Evolutionary conservation across 164 flowering plant species (phyloP).

Genomic region (Aristolochia contorta): DNA sequence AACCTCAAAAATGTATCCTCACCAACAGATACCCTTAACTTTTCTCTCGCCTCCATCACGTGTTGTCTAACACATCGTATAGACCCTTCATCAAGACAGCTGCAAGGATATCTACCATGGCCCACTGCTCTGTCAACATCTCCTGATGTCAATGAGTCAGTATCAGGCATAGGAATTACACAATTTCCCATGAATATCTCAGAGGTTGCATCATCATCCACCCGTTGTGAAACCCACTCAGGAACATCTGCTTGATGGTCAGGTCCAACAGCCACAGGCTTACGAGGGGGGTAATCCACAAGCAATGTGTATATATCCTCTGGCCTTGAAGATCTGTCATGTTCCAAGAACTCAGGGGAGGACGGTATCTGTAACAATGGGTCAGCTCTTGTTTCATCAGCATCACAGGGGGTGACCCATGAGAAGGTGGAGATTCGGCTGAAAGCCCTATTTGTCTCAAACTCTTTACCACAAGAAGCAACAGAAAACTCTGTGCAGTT

Average conservation of each 20-base stretch:
- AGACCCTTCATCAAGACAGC: constrained; percentile 50
- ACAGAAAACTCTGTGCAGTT: constrained; percentile 6
- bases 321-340: neutral
- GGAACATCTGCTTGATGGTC: constrained; percentile 45
- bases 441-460: neutral
- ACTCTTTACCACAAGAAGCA: neutral
- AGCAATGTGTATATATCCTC: constrained; percentile 2
- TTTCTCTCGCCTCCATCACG: constrained; percentile 44
- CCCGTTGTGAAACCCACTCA: constrained; percentile 12
- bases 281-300: constrained; percentile 7
- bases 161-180: constrained; percentile 40
- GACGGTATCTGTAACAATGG: neutral
- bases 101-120: constrained; percentile 31
- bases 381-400: constrained; percentile 3
- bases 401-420: neutral
- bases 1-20: constrained; percentile 29
- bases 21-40: constrained; percentile 35
- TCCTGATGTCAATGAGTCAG: constrained; percentile 6
- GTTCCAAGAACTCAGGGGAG: constrained; percentile 1
- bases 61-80: constrained; percentile 59
- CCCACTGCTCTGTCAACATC: constrained; percentile 16
- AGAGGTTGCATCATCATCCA: constrained; percentile 1
- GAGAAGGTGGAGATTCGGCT: constrained; percentile 2
- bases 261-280: constrained; percentile 9
- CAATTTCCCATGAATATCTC: constrained; percentile 37